Conservation (phyloP, 345 rosid genomes). For the Isatis tinctoria region DNA sequence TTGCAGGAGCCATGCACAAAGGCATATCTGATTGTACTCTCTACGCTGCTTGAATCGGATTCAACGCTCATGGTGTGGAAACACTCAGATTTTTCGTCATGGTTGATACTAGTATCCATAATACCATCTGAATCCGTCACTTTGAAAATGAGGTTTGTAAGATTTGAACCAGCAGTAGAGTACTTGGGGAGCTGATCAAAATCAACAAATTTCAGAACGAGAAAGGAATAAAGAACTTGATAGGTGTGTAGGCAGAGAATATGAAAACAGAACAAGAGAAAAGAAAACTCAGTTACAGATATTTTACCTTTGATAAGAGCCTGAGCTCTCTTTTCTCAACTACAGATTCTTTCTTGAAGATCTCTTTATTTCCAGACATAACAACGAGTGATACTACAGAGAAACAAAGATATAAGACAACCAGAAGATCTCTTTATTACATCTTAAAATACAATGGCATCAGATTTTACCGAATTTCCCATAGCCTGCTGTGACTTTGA, state of each 20-base stretch:
- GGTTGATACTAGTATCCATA: constrained; percentile 42
- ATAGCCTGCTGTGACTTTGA: constrained; percentile 59
- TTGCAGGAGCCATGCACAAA: constrained; percentile 49
- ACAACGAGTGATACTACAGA: constrained; percentile 45
- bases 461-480: constrained; percentile 44
- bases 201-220: neutral
- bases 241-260: too few relatives aligned
- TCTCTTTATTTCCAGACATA: constrained; percentile 17
- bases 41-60: constrained; percentile 19
- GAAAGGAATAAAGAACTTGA: neutral
- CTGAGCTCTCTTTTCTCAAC: constrained; percentile 45
- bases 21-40: constrained; percentile 31
- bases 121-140: constrained; percentile 43
- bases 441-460: neutral
- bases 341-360: constrained; percentile 41
- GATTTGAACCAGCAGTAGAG: constrained; percentile 43
- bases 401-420: neutral
- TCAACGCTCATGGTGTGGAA: constrained; percentile 44
- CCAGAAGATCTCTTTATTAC: neutral
- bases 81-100: constrained; percentile 38
- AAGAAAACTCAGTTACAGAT: neutral
- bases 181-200: constrained; percentile 40
- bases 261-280: neutral
- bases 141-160: constrained; percentile 41
- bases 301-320: constrained; percentile 38